Percentiles rank a stretch among this genome's conserved stretches.
These are phyloP conservation scores for Perkinsela sp. DNA, from an alignment of 208 protist species.

Conservation along the genomic window DNA sequence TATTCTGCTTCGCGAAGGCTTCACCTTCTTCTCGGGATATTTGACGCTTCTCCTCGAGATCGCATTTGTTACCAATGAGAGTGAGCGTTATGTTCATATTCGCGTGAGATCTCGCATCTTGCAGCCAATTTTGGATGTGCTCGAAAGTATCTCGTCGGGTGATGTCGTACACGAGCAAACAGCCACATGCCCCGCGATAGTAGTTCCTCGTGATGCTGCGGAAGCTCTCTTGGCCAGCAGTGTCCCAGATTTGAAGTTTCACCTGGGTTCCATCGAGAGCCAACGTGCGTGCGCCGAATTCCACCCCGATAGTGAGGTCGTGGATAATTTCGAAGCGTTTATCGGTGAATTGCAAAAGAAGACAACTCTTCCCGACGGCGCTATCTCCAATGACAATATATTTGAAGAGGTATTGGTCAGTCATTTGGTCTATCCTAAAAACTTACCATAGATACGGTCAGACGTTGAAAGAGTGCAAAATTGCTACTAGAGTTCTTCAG, in stretches of 20 bases:
- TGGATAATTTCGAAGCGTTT: constrained; percentile 94
- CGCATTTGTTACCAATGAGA: constrained; percentile 97
- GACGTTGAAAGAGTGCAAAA: too few relatives aligned
- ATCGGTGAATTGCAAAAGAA: constrained; percentile 92
- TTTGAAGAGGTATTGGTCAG: constrained; percentile 78
- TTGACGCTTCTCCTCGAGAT: constrained; percentile 69
- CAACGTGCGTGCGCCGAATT: constrained; percentile 89
- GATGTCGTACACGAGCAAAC: constrained; percentile 93
- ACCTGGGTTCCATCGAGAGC: constrained; percentile 76
- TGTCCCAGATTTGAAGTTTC: constrained; percentile 98
- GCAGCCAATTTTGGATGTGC: constrained; percentile 83
- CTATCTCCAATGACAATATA: constrained; percentile 88
- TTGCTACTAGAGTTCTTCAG: too few relatives aligned
- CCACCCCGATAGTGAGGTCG: constrained; percentile 96
- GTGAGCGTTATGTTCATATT: constrained; percentile 88
- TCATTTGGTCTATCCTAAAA: constrained; percentile 2
- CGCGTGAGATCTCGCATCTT: constrained; percentile 79
- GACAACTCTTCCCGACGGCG: constrained; percentile 91
- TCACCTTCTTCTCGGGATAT: constrained; percentile 79
- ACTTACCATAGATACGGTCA: too few relatives aligned
- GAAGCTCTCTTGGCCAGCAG: constrained; percentile 83
- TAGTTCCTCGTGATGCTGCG: constrained; percentile 94
- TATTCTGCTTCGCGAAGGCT: constrained; percentile 75
- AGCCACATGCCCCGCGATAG: constrained; percentile 90
- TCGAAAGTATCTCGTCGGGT: constrained; percentile 83